Conservation (phyloP, 192 early-diverging fungal genomes). For the Coemansia sp. region DNA sequence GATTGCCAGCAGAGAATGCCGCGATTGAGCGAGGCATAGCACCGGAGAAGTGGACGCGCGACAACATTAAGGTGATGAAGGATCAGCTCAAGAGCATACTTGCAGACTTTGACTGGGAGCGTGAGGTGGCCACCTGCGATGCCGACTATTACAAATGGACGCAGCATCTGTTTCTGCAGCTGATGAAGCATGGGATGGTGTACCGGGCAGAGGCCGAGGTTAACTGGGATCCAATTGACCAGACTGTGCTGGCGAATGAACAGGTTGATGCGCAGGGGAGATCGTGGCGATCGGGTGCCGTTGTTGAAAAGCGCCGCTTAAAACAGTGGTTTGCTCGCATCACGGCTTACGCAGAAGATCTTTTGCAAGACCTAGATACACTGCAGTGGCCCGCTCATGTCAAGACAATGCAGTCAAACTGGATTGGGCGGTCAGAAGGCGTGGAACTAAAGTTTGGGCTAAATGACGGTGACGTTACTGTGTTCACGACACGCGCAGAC, state of each 20-base stretch:
- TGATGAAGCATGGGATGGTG: constrained; percentile 74
- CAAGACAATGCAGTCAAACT: constrained; percentile 84
- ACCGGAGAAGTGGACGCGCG: constrained; percentile 77
- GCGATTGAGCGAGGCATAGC: constrained; percentile 79
- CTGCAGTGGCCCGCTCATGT: constrained; percentile 90
- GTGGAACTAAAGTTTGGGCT: constrained; percentile 65
- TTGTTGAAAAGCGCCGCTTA: constrained; percentile 80
- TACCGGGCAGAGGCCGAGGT: constrained; percentile 89
- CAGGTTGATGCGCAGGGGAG: constrained; percentile 85
- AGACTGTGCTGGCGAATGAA: constrained; percentile 95
- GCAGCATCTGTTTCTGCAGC: constrained; percentile 81
- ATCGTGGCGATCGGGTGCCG: constrained; percentile 88
- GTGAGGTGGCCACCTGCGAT: constrained; percentile 85
- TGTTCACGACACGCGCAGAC: constrained; percentile 78
- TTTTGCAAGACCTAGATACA: constrained; percentile 71
- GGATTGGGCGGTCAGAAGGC: constrained; percentile 89
- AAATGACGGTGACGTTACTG: constrained; percentile 38
- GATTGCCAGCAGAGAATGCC: constrained; percentile 97
- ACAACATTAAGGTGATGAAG: constrained; percentile 85
- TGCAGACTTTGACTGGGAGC: constrained; percentile 88
- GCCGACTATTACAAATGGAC: constrained; percentile 92
- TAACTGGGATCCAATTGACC: constrained; percentile 97
- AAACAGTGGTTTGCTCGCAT: constrained; percentile 95
- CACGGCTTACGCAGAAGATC: constrained; percentile 76
- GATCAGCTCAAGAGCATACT: constrained; percentile 70